A percentile compares a stretch with the other conserved stretches of the same genome.
These are phyloP conservation scores for Trametopsis cervina DNA, from an alignment of 768 basidiomycete genomes.

Conservation along the genomic window DNA sequence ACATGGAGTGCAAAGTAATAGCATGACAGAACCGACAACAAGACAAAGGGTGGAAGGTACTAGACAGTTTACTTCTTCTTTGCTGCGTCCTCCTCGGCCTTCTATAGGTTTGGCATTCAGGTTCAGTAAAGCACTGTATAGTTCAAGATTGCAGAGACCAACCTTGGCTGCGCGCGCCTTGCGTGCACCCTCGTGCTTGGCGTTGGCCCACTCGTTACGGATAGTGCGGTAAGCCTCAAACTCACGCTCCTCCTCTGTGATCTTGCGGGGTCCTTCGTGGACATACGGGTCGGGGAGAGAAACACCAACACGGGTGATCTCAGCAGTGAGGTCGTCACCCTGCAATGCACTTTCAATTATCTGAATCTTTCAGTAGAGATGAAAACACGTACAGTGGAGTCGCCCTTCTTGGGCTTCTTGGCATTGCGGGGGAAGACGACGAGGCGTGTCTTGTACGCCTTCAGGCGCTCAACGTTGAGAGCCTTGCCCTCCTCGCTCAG, in stretches of 20 bases:
- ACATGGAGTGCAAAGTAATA: constrained; percentile 20
- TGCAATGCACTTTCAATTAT: constrained; percentile 22
- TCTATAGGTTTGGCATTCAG: constrained; percentile 35
- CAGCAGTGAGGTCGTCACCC: constrained; percentile 77
- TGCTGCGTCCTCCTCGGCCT: constrained; percentile 86
- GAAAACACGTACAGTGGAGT: constrained; percentile 66
- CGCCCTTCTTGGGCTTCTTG: constrained; percentile 92
- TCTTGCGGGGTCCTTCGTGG: constrained; percentile 86
- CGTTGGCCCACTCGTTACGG: constrained; percentile 73
- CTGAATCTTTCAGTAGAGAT: neutral
- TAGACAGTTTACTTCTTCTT: constrained; percentile 72
- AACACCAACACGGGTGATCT: constrained; percentile 61
- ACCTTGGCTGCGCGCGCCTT: constrained; percentile 85
- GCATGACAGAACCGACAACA: constrained; percentile 7
- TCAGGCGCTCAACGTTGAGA: constrained; percentile 89
- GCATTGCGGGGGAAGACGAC: constrained; percentile 97
- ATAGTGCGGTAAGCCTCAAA: constrained; percentile 88
- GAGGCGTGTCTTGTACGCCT: constrained; percentile 87
- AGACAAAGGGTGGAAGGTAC: constrained; percentile 2
- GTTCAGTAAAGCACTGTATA: constrained; percentile 13
- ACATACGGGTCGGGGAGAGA: constrained; percentile 62
- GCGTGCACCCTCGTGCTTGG: constrained; percentile 82
- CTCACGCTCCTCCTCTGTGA: constrained; percentile 83
- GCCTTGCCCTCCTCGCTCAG: constrained; percentile 95
- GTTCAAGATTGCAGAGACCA: constrained; percentile 21